These are phyloP conservation scores for Cyanidioschyzon merolae DNA, from an alignment of 23 red algal species.

Conservation along the genomic window DNA sequence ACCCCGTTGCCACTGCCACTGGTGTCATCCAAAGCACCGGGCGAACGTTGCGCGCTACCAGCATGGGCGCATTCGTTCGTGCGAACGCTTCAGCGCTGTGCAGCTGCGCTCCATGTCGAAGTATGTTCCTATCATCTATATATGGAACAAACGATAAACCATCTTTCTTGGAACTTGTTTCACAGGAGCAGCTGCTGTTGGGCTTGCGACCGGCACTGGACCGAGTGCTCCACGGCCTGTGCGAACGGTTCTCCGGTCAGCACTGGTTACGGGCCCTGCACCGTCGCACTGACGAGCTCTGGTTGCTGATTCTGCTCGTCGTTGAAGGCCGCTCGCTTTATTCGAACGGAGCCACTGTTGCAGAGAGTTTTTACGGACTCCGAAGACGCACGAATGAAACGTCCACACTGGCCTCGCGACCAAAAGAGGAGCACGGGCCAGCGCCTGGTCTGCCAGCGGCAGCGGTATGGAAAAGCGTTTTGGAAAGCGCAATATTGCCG, in stretches of 20 bases:
- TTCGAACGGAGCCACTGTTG: neutral
- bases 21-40: too few relatives aligned
- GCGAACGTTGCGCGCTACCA: too few relatives aligned
- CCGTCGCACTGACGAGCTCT: neutral
- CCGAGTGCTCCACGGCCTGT: neutral
- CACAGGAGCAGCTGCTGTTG: neutral
- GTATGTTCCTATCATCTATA: neutral
- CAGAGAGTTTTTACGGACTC: constrained; percentile 4
- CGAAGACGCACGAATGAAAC: neutral
- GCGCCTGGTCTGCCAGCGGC: neutral
- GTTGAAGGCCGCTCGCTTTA: neutral
- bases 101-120: too few relatives aligned
- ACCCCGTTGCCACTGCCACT: too few relatives aligned
- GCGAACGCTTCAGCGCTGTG: too few relatives aligned
- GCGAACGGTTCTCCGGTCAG: neutral
- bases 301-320: neutral
- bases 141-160: neutral
- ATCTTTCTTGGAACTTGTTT: neutral
- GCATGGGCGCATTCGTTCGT: too few relatives aligned
- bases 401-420: too few relatives aligned
- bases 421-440: neutral
- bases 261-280: neutral
- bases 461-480: neutral
- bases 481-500: neutral
- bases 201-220: neutral